These are phyloP conservation scores for Paracoccidioides brasiliensis DNA, from an alignment of 2,329 filamentous ascomycete genomes.

Conservation along the genomic window DNA sequence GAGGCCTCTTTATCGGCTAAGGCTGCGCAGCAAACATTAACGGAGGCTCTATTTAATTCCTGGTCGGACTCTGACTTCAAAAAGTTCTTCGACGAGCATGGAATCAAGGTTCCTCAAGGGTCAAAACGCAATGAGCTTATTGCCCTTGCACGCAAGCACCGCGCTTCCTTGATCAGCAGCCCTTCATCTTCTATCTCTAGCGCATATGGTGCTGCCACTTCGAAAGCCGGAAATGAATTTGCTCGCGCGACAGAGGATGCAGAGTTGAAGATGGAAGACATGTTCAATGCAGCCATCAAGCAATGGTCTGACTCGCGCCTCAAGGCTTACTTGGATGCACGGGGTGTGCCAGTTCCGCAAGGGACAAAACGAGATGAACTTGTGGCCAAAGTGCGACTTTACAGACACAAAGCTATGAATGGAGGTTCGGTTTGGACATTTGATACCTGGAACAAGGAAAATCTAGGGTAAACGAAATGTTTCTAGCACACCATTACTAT, in stretches of 20 bases:
- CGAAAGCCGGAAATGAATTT: slow-evolving; percentile 61
- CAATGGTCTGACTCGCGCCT: slow-evolving; percentile 64
- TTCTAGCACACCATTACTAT: slow-evolving; percentile 16
- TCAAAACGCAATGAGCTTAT: slow-evolving; percentile 81
- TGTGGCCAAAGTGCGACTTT: slow-evolving; percentile 58
- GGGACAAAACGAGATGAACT: slow-evolving; percentile 58
- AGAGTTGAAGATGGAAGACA: slow-evolving; percentile 48
- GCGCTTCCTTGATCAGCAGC: slow-evolving; percentile 42
- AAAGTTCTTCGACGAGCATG: slow-evolving; percentile 84
- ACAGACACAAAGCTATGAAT: slow-evolving; percentile 55
- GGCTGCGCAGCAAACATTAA: slow-evolving; percentile 59
- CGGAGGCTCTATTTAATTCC: slow-evolving; percentile 71
- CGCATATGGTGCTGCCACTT: slow-evolving; percentile 56
- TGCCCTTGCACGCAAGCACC: slow-evolving; percentile 79
- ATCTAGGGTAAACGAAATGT: slow-evolving; percentile 41
- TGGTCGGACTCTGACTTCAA: slow-evolving; percentile 89
- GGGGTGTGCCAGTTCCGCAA: slow-evolving; percentile 63
- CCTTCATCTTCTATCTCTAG: slow-evolving; percentile 29
- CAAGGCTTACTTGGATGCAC: slow-evolving; percentile 65
- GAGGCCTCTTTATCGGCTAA: slow-evolving; percentile 53
- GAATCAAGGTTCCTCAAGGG: slow-evolving; percentile 79
- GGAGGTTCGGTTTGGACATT: slow-evolving; percentile 66
- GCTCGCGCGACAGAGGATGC: slow-evolving; percentile 62
- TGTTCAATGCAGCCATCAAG: slow-evolving; percentile 49
- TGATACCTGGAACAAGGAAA: slow-evolving; percentile 60